Base-by-base conservation (phyloP, 1,284 basidiomycete genomes). In the Cutaneotrichosporon cyanovorans region DNA sequence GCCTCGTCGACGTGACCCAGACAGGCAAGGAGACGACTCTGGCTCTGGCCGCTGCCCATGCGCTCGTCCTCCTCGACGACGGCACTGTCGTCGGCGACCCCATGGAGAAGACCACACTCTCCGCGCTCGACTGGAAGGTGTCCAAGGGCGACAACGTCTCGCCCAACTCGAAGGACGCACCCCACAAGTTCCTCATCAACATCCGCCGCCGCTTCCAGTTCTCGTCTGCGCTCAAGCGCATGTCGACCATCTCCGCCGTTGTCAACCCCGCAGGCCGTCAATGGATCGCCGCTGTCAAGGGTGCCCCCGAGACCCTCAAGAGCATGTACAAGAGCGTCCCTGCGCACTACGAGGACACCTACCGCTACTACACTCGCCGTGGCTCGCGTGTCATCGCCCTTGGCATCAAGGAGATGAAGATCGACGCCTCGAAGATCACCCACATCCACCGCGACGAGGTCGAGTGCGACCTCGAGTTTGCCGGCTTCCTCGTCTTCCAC, bases 71-170 rank as follows among this genome's bases (percentile, higher is more conserved):
- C 42, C 78, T 99, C 32, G 91, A 96, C 40, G 78, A 78, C 62
- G 93, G 90, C 4, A 84, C 83, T 1, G 77, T 95, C 31, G 92
- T 98, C 30, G 95, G 93, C 14, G 95, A 99, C 67, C 93, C 95
- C 0, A 99, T 99, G 93, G 93, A 99, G 72, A 93, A 93, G 74
- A 93, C 88, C 1, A 93, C 93, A 0, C 75, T 98, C 15, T 87
- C 91, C 56, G 85, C 90, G 2, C 77, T 98, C 38, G 83, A 87
- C 49, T 98, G 93, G 93, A 81, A 83, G 55, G 70, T 99, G 18
- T 77, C 76, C 32, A 85, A 84, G 72, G 87, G 80, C 37, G 87
- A 92, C 62, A 70, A 76, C 14, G 76, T 93, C 51, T 69, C 79
- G 2, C 83, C 87, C 0, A 70, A 76, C 25, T 73, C 75, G 9